Conservation (phyloP, 23 red algal genomes). For the Gracilaria domingensis region DNA sequence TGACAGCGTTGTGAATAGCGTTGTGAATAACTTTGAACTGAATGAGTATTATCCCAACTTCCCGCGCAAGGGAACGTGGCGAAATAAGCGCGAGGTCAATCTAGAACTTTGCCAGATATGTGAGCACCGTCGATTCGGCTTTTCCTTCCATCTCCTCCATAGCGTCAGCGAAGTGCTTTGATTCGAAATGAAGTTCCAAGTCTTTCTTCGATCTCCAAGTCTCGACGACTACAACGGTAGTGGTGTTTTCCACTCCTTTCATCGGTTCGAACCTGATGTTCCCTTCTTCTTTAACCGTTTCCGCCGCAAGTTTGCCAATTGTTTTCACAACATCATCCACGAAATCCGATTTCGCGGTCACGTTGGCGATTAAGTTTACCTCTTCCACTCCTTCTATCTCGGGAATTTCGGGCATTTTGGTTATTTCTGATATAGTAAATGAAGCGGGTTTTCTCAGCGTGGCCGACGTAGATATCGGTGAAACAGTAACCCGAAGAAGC, state of each 20-base stretch:
- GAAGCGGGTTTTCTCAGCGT: too few relatives aligned
- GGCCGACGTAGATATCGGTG: too few relatives aligned
- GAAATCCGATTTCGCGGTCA: background rate
- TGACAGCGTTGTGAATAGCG: too few relatives aligned
- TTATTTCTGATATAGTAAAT: too few relatives aligned
- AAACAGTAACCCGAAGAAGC: too few relatives aligned
- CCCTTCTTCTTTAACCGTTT: constrained; percentile 16
- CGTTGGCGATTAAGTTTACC: background rate
- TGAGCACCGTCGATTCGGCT: background rate
- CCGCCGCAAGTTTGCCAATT: background rate
- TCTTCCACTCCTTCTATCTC: background rate
- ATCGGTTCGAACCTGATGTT: background rate
- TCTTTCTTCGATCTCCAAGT: constrained; percentile 19
- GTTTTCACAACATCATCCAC: background rate
- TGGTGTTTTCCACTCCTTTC: background rate
- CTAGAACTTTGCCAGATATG: background rate
- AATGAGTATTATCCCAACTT: too few relatives aligned
- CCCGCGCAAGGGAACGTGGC: too few relatives aligned
- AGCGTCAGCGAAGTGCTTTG: background rate
- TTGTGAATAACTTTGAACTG: too few relatives aligned
- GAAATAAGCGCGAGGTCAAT: background rate
- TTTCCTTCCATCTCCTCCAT: background rate
- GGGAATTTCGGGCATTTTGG: background rate
- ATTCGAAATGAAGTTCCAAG: constrained; percentile 7
- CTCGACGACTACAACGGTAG: background rate